These are phyloP conservation scores for Croton setiger DNA, from an alignment of 441 rosid genomes.

Conservation along the genomic window DNA sequence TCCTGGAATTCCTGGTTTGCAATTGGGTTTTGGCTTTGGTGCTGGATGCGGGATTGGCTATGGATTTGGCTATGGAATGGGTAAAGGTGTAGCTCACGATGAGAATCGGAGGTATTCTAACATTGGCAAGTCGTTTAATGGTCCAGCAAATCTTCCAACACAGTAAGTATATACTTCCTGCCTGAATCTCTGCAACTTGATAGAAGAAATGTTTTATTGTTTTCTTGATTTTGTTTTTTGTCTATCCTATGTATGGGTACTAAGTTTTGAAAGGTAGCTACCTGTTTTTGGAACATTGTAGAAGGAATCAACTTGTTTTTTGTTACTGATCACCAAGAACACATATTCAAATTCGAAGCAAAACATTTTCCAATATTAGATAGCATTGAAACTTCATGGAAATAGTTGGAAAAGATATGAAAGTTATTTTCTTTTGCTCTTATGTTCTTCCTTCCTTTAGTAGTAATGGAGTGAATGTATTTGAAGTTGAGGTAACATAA, in stretches of 20 bases:
- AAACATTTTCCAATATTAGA: background rate
- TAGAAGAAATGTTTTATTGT: background rate
- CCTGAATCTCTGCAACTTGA: background rate
- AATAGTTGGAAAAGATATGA: background rate
- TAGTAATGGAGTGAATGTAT: background rate
- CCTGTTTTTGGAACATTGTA: background rate
- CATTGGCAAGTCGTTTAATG: constrained; percentile 36
- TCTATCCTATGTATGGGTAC: background rate
- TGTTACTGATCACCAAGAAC: background rate
- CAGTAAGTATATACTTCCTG: constrained; percentile 32
- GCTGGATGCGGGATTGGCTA: constrained; percentile 87
- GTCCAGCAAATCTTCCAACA: constrained; percentile 35
- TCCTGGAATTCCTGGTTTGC: constrained; percentile 84
- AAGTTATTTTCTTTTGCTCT: background rate
- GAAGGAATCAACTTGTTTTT: background rate
- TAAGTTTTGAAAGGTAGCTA: background rate
- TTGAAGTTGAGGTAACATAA: background rate
- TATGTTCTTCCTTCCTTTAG: background rate
- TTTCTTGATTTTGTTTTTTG: background rate
- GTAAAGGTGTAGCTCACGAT: constrained; percentile 77
- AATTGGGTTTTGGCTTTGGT: constrained; percentile 73
- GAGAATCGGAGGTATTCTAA: constrained; percentile 44
- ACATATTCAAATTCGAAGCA: background rate
- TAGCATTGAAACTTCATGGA: background rate
- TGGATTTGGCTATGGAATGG: constrained; percentile 86